Base-by-base conservation (phyloP, 2,329 filamentous ascomycete genomes). In the Trichoderma semiorbis region DNA sequence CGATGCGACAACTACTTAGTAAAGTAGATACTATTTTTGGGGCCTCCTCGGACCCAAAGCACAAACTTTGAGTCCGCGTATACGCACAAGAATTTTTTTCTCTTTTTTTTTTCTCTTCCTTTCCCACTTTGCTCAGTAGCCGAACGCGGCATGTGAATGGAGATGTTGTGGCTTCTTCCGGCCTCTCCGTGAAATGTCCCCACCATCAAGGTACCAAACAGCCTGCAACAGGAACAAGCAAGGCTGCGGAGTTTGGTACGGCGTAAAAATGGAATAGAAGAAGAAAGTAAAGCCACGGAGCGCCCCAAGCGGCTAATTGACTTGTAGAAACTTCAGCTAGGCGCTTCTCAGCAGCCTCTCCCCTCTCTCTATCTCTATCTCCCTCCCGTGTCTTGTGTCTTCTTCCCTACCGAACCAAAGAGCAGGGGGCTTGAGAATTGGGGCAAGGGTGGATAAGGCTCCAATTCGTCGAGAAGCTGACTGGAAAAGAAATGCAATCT, bases 391-490 rank as follows among this genome's bases (percentile, higher is more conserved):
- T 61, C 58, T 36, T 61, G 18, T 61, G 11, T 24, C 2, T 6
- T 47, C 18, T 30, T 30, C 39, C 39, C 6, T 14, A 11, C 36
- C 8, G 24, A 43, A 18, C 36, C 8, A 16, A 43, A 28, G 12
- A 39, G 30, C 24, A 43, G 64, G 50, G 64, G 64, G 64, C 60
- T 47, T 47, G 18, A 26, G 24, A 18, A 36, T 5, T 47, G 43
- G 64, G 32, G 18, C 64, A 30, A 0, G 47, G 64, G 32, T 57
- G 30, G 43, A 21, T 30, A 50, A 57, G 64, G 47, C 64, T 67
- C 65, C 65, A 69, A 61, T 50, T 69, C 34, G 65, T 47, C 55
- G 36, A 69, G 53, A 69, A 69, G 43, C 65, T 60, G 65, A 69
- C 65, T 60, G 53, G 65, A 69, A 60, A 18, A 61, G n/a, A 69